phyloP scores from a whole-genome alignment of 768 basidiomycete genomes.

The Serendipita sp. region DNA sequence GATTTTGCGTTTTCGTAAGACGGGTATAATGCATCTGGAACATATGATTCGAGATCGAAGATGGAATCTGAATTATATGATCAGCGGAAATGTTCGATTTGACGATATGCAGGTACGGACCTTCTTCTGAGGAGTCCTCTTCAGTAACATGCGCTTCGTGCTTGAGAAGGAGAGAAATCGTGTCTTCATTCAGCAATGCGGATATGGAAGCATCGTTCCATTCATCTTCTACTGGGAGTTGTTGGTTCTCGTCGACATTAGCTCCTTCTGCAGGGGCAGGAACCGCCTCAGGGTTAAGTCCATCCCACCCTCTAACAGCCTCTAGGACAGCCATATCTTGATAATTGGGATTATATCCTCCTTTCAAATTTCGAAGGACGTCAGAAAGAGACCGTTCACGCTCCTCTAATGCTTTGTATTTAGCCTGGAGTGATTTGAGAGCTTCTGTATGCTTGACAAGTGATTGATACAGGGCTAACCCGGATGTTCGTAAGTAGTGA shows the following conservation, averaged over 20 bases:
- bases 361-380: slow-evolving; percentile 67
- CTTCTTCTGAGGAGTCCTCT: slow-evolving; percentile 19
- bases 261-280: slow-evolving; percentile 9
- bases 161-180: slow-evolving; percentile 56
- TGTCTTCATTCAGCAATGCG: slow-evolving; percentile 49
- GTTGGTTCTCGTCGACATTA: slow-evolving; percentile 21
- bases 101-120: slow-evolving; percentile 31
- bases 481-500: slow-evolving; percentile 6
- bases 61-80: slow-evolving; percentile 24
- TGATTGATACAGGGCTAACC: slow-evolving; percentile 61
- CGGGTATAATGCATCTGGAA: slow-evolving; percentile 67
- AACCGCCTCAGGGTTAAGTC: slow-evolving; percentile 20
- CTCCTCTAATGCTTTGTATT: slow-evolving; percentile 55
- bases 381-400: slow-evolving; percentile 63
- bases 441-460: slow-evolving; percentile 58
- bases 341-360: slow-evolving; percentile 94
- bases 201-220: slow-evolving; percentile 33
- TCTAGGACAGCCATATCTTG: slow-evolving; percentile 99
- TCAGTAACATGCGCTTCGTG: slow-evolving; percentile 53
- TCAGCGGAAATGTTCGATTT: background rate
- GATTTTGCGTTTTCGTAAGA: slow-evolving; percentile 55
- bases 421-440: slow-evolving; percentile 58
- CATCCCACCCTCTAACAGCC: slow-evolving; percentile 88
- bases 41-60: slow-evolving; percentile 61
- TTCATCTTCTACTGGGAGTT: background rate